phyloP scores from a whole-genome alignment of 2,329 filamentous ascomycete species.

The Cylindrodendrum hubeiense region DNA sequence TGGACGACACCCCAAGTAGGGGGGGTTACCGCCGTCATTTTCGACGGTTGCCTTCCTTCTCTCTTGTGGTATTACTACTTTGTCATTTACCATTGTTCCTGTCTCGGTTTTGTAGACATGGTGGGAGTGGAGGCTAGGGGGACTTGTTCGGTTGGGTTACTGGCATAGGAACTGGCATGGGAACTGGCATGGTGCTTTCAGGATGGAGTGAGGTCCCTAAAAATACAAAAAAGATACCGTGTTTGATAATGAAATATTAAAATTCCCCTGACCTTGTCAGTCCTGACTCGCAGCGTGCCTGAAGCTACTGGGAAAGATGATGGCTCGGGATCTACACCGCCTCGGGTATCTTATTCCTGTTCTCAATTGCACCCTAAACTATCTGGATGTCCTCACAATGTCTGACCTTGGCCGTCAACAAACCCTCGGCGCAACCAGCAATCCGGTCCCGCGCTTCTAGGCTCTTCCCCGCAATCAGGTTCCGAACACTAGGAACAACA shows the following conservation, averaged over 20 bases:
- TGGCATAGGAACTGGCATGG: too few species aligned
- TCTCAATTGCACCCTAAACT: neutral
- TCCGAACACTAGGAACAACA: neutral
- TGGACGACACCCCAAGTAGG: conserved; percentile 1
- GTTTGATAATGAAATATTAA: conserved; percentile 18
- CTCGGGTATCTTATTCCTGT: neutral
- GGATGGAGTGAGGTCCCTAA: conserved; percentile 40
- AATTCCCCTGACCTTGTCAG: too few species aligned
- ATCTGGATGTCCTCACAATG: neutral
- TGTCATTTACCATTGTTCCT: conserved; percentile 27
- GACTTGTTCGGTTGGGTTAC: conserved; percentile 18
- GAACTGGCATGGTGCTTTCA: conserved; percentile 26
- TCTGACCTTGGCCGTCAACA: neutral
- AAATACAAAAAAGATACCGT: conserved; percentile 40
- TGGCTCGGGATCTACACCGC: neutral
- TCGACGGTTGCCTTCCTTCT: conserved; percentile 3
- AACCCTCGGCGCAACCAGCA: neutral
- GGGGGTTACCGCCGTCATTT: neutral
- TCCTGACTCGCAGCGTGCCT: neutral
- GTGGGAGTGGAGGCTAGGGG: conserved; percentile 29
- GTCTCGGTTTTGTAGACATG: conserved; percentile 24
- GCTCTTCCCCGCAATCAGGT: neutral
- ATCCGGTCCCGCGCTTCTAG: neutral
- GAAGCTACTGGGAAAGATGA: neutral
- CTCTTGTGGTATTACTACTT: conserved; percentile 30